Evolutionary conservation across 179 eudicot species (phyloP).

Genomic region (Amaranthus tricolor): DNA sequence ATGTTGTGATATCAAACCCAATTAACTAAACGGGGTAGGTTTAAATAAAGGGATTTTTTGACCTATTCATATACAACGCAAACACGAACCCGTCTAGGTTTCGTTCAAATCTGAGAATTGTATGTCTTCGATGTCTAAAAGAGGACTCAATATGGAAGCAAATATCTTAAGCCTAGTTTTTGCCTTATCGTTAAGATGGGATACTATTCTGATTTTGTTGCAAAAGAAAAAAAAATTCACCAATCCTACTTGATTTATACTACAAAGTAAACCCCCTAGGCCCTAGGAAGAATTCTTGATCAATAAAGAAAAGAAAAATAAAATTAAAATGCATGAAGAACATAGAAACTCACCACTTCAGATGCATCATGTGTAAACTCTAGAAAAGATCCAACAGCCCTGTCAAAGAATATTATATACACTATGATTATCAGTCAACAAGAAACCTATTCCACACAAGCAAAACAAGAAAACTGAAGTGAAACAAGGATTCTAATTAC

Average conservation of each 20-base stretch:
- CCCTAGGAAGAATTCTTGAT: neutral
- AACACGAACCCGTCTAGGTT: neutral
- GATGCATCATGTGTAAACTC: constrained; percentile 79
- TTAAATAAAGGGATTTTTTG: no score
- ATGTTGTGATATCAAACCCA: no score
- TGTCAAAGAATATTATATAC: constrained; percentile 29
- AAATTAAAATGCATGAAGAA: neutral
- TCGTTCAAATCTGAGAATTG: neutral
- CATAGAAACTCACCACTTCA: constrained; percentile 66
- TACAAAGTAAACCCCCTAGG: neutral
- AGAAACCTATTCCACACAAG: constrained; percentile 5
- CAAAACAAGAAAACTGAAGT: neutral
- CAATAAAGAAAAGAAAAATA: neutral
- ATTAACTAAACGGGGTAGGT: no score
- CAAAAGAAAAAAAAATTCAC: neutral
- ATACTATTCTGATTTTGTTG: neutral
- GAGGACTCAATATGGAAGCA: neutral
- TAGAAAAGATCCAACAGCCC: constrained; percentile 96
- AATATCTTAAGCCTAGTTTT: neutral
- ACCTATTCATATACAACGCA: no score
- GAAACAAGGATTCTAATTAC: constrained; percentile 38
- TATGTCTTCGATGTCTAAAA: neutral
- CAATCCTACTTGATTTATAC: neutral
- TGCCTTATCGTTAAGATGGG: neutral
- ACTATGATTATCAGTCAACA: constrained; percentile 9